Base-by-base conservation (phyloP, 78 protist genomes). In the Polysphondylium violaceum region DNA sequence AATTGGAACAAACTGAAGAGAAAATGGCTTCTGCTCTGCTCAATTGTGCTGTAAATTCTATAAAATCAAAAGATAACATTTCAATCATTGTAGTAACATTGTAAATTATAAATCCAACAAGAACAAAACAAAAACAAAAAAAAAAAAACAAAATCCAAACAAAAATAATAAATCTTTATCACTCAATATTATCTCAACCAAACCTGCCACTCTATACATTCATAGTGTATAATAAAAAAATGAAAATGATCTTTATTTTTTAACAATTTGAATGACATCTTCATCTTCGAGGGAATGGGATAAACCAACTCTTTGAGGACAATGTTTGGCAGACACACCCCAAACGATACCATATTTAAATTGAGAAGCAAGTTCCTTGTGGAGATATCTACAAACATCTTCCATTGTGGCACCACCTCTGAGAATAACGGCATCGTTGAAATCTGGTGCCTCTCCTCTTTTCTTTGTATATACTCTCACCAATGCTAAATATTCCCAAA, bases 261-360 rank as follows among this genome's bases (percentile, higher is more conserved):
- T 98, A 68, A 98, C 96, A 55, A 99, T 93, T 88, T 98, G 99
- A 7, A 98, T 94, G 56, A 99, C 98, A 76, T 99, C 99, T 74
- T 99, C 99, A 64, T 99, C 99, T 9, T 63, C 94, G 4, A 99
- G 94, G 3, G 83, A 35, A 86, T 99, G 99, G 38, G 93, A 94
- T 47, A 86, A 67, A 16, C 99, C 99, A 41, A 95, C 98, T 56
- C 64, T 51, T 64, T 95, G 98, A 21, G 99, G 99, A 36, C 94
- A 81, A 92, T 96, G 98, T 95, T 98, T 98, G 27, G 96, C 99
- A 8, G 97, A 87, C 2, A 87, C 21, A 38, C 99, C 95, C 96
- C 93, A 93, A 43, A 92, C 95, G 35, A 92, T 64, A 33, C 85
- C 92, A 69, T 83, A 93, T 44, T 77, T 93, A 35, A 69, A 69